Evolutionary conservation across 192 early-diverging fungal species (phyloP), one percentile per base, ranked within the genome.

Genomic region (Backusella macrospora): DNA sequence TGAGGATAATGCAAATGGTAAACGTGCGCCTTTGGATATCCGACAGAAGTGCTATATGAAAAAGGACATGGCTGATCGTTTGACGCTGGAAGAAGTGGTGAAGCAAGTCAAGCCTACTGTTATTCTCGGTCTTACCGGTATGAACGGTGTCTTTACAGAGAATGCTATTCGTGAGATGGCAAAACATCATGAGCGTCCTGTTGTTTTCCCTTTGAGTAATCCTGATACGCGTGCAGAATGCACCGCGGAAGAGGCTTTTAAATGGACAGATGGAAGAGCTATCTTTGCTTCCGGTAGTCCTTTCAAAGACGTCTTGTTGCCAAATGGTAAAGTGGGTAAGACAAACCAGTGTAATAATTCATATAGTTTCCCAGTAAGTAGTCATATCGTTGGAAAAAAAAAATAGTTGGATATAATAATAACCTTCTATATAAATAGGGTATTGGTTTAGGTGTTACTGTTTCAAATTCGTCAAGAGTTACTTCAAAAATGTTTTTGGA

Each of bases 321-420:
- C 92, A 7, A 87, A 88, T 37, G 83, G 85, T 15, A 77, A 86
- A 68, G 63, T 85, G 18, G 75, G 81, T 23, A 80, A 88, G 37
- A 92, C 95, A 14, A 94, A 91, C n/a, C 94, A 96, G 83, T 95
- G 93, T 75, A 96, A 97, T 86, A 97, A 97, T 85, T 94, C 92
- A 89, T 98, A 96, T 79, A 94, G 96, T 68, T 98, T 97, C 42
- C 96, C 97, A 52, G 95, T 72, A 72, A 62, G 95, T 73, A 5
- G 43, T n/a, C 14, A 8, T 52, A 18, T 6, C 18, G 6, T 18
- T 49, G 13, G 16, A 49, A 16, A 16, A 15, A 49, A 6, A 16
- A 49, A n/a, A 49, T 49, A 15, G 10, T n/a, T n/a, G n/a, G n/a
- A n/a, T n/a, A n/a, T n/a, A n/a, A n/a, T n/a, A n/a, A n/a, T n/a